Percentiles rank a stretch among this genome's conserved stretches.
Conservation (phyloP, 1,284 basidiomycete genomes). For the Pyrrhoderma noxium region DNA sequence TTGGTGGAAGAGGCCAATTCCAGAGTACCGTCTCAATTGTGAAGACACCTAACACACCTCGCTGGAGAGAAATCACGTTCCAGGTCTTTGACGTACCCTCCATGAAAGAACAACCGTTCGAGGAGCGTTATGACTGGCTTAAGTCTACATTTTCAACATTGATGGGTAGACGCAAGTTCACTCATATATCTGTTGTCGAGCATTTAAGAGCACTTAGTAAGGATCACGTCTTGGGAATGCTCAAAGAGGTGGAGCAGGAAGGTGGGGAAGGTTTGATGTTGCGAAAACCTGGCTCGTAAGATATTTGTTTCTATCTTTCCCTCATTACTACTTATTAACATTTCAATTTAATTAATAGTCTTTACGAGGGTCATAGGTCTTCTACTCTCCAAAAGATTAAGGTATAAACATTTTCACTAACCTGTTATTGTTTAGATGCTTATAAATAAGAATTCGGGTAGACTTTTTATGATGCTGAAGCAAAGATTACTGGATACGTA, state of each 20-base stretch:
- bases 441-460: constrained; percentile 20
- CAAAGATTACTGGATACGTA: constrained; percentile 50
- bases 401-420: constrained; percentile 22
- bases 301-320: constrained; percentile 9
- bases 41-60: constrained; percentile 46
- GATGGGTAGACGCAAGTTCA: constrained; percentile 35
- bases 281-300: constrained; percentile 45
- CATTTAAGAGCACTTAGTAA: constrained; percentile 42
- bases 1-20: constrained; percentile 50
- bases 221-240: constrained; percentile 46
- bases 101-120: constrained; percentile 41
- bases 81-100: constrained; percentile 68
- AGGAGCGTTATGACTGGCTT: constrained; percentile 44
- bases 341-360: constrained; percentile 21
- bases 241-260: constrained; percentile 46
- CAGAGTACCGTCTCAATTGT: constrained; percentile 54
- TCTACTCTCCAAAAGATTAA: constrained; percentile 56
- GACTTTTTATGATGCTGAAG: constrained; percentile 64
- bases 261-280: constrained; percentile 68
- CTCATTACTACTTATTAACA: not conserved
- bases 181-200: constrained; percentile 44
- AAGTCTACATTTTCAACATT: constrained; percentile 39
- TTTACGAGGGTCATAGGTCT: constrained; percentile 50
- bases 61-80: constrained; percentile 55
- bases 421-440: not conserved